Conservation (phyloP, 2,329 filamentous ascomycete species). For the Diaporthe batatas region DNA sequence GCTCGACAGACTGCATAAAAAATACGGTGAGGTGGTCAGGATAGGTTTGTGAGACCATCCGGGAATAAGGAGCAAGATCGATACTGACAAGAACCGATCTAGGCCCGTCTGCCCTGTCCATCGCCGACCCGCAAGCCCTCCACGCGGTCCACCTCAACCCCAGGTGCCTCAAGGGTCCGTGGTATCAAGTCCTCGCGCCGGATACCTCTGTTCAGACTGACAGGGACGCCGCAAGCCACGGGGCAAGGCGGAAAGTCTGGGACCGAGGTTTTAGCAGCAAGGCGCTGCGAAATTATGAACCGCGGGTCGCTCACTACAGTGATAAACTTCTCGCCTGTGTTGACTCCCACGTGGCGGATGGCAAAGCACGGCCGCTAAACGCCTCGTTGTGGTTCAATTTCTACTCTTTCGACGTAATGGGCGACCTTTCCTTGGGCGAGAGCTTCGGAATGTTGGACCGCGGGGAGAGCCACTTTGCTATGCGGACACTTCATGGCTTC, state of each 20-base stretch:
- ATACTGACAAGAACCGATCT: background rate
- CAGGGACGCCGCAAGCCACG: background rate
- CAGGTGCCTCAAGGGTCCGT: slow-evolving; percentile 31
- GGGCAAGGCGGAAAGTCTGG: slow-evolving; percentile 31
- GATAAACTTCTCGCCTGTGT: slow-evolving; percentile 46
- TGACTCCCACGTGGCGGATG: slow-evolving; percentile 42
- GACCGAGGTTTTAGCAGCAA: slow-evolving; percentile 36
- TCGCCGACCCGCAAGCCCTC: slow-evolving; percentile 28
- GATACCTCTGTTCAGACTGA: slow-evolving; percentile 31
- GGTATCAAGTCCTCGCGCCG: slow-evolving; percentile 17
- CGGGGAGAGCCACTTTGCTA: slow-evolving; percentile 24
- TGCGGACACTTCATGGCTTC: slow-evolving; percentile 32
- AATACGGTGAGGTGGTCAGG: slow-evolving; percentile 37
- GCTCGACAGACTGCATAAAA: slow-evolving; percentile 25
- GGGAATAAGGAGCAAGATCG: background rate
- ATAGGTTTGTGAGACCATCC: slow-evolving; percentile 8
- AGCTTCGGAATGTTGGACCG: slow-evolving; percentile 39
- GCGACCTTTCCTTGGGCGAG: slow-evolving; percentile 36
- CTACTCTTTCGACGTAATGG: slow-evolving; percentile 44
- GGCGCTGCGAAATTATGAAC: slow-evolving; percentile 49
- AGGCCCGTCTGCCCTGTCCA: slow-evolving; percentile 35
- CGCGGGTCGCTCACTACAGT: slow-evolving; percentile 47
- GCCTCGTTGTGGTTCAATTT: slow-evolving; percentile 52
- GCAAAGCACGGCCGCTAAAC: slow-evolving; percentile 47
- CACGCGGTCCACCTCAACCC: slow-evolving; percentile 22